These are phyloP conservation scores for Lactarius hatsudake DNA, from an alignment of 768 basidiomycete genomes.

Conservation along the genomic window DNA sequence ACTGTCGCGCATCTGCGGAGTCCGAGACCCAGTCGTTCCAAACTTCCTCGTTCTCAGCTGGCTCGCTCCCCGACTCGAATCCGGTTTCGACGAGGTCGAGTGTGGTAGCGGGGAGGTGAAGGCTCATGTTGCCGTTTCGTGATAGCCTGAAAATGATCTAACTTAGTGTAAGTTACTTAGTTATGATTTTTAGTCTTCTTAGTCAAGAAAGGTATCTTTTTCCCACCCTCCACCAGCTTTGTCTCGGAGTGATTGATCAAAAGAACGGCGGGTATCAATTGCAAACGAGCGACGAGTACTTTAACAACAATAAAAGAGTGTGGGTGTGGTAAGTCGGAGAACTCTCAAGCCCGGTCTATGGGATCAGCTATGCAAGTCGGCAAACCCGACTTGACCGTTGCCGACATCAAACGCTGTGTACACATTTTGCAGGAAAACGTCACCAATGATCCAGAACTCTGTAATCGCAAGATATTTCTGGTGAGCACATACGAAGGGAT, in stretches of 20 bases:
- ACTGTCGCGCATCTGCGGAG: conserved; percentile 47
- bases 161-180: neutral
- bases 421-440: conserved; percentile 16
- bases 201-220: neutral
- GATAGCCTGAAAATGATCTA: neutral
- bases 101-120: conserved; percentile 21
- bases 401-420: conserved; percentile 20
- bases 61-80: conserved; percentile 3
- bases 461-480: neutral
- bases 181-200: neutral
- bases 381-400: conserved; percentile 21
- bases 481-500: neutral
- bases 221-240: neutral
- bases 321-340: neutral
- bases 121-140: conserved; percentile 10
- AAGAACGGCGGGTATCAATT: neutral
- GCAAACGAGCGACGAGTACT: neutral
- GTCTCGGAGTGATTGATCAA: neutral
- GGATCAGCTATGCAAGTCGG: conserved; percentile 11
- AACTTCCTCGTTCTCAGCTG: conserved; percentile 44
- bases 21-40: conserved; percentile 85
- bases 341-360: neutral
- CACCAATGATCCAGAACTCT: conserved; percentile 12
- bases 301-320: neutral
- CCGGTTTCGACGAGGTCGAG: neutral